Evolutionary conservation across 2,329 filamentous ascomycete genomes (phyloP).

Genomic region (Elsinoe arachidis): DNA sequence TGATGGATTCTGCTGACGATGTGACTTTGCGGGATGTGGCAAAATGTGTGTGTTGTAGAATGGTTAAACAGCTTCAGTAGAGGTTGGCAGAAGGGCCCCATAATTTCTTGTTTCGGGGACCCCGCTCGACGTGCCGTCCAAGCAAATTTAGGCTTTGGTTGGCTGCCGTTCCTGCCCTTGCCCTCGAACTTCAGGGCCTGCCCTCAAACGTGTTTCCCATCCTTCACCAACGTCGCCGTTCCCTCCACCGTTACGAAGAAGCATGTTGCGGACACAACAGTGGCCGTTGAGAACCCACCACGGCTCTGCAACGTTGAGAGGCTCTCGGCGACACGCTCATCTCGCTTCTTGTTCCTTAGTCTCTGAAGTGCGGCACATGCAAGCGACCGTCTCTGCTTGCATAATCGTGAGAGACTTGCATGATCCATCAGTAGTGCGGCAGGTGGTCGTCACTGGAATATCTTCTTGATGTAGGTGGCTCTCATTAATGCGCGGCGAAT

Average conservation of each 20-base stretch:
- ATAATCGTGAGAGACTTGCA: no score
- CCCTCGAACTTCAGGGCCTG: not conserved
- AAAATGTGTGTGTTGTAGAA: no score
- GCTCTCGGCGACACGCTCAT: not conserved
- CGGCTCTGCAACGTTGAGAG: not conserved
- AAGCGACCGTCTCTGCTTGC: not conserved
- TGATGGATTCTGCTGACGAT: no score
- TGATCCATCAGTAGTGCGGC: no score
- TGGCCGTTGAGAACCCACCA: not conserved
- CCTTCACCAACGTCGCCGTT: not conserved
- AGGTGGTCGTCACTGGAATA: no score
- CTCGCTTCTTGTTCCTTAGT: not conserved
- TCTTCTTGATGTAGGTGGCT: no score
- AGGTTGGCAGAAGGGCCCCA: not conserved
- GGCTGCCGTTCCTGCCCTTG: no score
- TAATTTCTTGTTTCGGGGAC: not conserved
- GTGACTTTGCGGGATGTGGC: no score
- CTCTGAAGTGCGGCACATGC: not conserved
- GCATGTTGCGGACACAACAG: not conserved
- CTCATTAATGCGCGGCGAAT: no score
- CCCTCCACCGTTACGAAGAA: no score
- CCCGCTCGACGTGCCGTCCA: not conserved
- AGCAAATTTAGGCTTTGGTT: no score
- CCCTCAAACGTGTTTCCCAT: not conserved
- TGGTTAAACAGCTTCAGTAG: not conserved